These are phyloP conservation scores for Alternaria novae-zelandiae DNA, from an alignment of 2,329 filamentous ascomycete species.

Conservation along the genomic window DNA sequence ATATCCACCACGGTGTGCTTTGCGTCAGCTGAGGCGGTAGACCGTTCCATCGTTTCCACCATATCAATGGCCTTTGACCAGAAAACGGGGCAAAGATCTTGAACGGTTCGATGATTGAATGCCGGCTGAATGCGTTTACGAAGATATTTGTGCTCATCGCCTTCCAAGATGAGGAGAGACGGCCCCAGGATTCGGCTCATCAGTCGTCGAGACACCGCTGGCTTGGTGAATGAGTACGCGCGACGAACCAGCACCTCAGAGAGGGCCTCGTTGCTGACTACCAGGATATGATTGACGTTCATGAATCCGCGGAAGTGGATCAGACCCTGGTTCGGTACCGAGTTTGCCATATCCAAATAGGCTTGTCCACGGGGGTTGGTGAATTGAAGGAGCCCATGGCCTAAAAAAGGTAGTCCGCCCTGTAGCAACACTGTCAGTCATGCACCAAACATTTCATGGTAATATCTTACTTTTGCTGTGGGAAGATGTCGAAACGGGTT, in stretches of 20 bases:
- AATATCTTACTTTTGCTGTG: not conserved
- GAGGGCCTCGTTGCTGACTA: not conserved
- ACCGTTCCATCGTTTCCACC: not conserved
- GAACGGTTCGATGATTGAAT: not conserved
- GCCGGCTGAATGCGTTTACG: not conserved
- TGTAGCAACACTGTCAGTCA: not conserved
- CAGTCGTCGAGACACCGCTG: not conserved
- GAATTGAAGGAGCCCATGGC: slow-evolving; percentile 1
- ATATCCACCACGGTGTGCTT: not conserved
- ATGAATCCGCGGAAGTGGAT: not conserved
- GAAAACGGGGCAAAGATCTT: not conserved
- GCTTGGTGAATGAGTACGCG: not conserved
- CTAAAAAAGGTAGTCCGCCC: not conserved
- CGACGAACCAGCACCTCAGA: slow-evolving; percentile 1
- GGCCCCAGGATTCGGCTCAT: not conserved
- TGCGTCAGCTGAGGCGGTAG: not conserved
- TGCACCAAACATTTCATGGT: not conserved
- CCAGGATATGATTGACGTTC: not conserved
- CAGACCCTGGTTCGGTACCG: not conserved
- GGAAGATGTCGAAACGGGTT: not conserved
- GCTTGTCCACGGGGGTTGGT: slow-evolving; percentile 1
- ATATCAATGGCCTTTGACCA: slow-evolving; percentile 6
- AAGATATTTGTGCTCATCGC: not conserved
- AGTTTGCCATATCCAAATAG: not conserved
- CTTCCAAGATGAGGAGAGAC: not conserved